These are phyloP conservation scores for Solanum hybrid DNA, from an alignment of 305 asterid species.

Conservation along the genomic window DNA sequence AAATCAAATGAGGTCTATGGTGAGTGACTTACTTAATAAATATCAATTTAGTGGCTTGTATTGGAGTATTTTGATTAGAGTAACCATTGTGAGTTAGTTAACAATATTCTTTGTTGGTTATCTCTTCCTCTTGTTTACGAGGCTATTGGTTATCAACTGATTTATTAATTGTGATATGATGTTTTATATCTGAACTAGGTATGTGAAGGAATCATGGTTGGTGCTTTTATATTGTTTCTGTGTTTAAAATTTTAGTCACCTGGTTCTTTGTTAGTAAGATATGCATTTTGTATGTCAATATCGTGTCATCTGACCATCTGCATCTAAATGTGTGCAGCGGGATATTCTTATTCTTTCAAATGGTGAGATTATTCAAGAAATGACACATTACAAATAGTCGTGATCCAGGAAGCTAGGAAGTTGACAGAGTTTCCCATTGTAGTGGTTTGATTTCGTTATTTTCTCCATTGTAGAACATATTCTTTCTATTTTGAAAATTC, in stretches of 20 bases:
- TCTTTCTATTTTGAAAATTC: not conserved
- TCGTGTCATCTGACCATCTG: not conserved
- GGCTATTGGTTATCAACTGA: not conserved
- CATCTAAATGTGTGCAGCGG: not conserved
- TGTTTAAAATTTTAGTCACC: not conserved
- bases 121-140: not conserved
- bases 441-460: not conserved
- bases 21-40: not conserved
- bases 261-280: not conserved
- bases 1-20: not conserved
- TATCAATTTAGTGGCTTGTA: not conserved
- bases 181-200: not conserved
- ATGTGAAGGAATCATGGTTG: not conserved
- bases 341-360: too few species aligned
- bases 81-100: not conserved
- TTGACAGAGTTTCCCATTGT: not conserved
- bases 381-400: not conserved
- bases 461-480: not conserved
- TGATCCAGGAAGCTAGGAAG: not conserved
- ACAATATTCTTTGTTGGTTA: not conserved
- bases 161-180: not conserved
- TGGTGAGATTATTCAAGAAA: not conserved
- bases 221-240: not conserved
- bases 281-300: not conserved
- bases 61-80: not conserved